These are phyloP conservation scores for Phialophora verrucosa DNA, from an alignment of 2,329 filamentous ascomycete genomes.

Conservation along the genomic window DNA sequence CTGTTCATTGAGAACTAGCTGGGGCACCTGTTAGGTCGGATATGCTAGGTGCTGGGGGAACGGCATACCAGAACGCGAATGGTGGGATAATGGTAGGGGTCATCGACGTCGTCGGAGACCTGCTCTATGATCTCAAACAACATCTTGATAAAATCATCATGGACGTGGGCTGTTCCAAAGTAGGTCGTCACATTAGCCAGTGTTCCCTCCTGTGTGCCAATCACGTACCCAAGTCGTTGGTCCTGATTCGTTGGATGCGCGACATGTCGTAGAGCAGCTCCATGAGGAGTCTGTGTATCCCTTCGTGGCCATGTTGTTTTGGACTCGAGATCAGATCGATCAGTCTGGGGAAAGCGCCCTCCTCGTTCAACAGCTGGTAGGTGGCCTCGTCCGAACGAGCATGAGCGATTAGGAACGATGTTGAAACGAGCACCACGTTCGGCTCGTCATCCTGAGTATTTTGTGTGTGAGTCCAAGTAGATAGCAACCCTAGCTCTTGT, in stretches of 20 bases:
- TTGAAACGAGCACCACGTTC: constrained; percentile 78
- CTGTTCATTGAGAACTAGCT: constrained; percentile 97
- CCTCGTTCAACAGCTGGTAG: constrained; percentile 85
- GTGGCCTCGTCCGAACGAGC: constrained; percentile 77
- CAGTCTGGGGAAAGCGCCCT: constrained; percentile 81
- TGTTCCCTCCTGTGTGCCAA: neutral
- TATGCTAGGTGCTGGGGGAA: neutral
- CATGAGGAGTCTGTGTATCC: constrained; percentile 79
- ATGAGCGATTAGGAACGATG: constrained; percentile 84
- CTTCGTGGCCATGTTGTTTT: constrained; percentile 66
- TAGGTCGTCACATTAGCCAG: neutral
- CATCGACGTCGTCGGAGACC: constrained; percentile 81
- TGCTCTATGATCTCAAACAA: constrained; percentile 88
- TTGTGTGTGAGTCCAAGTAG: constrained; percentile 16
- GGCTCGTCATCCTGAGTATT: constrained; percentile 80
- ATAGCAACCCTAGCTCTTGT: neutral
- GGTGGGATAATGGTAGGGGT: constrained; percentile 94
- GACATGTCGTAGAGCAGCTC: constrained; percentile 97
- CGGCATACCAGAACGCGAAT: constrained; percentile 82
- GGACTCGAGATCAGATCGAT: constrained; percentile 77
- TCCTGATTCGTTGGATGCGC: constrained; percentile 79
- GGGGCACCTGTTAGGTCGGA: constrained; percentile 35
- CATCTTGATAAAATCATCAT: constrained; percentile 80
- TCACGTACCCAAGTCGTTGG: constrained; percentile 72
- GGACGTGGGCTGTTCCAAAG: constrained; percentile 56